Base-by-base conservation (phyloP, 2,329 filamentous ascomycete genomes). In the Neonectria faginata region DNA sequence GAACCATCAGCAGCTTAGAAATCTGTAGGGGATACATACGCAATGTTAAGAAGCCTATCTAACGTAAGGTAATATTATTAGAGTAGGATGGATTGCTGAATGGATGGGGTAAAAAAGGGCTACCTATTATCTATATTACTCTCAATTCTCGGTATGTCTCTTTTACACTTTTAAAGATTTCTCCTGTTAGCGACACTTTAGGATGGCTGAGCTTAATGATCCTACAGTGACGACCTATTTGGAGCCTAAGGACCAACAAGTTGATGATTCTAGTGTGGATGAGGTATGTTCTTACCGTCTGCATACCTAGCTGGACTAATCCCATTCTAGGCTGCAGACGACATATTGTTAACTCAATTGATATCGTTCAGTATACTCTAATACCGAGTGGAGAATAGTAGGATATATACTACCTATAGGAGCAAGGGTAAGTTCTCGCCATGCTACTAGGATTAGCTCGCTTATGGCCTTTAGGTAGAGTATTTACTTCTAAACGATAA, bases 401-500 rank as follows among this genome's bases (percentile, higher is more conserved):
- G 50, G 20, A 53, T 12, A 31, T 53, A 53, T 20, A 31, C 25
- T 20, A n/a, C 50, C 18, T 53, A 33, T n/a, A 29, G 29, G 12
- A 33, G 10, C 29, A 18, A 8, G 16, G 29, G 50, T 53, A 14
- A 20, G 50, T 53, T 31, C 50, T 33, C 29, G 27, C 11, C 12
- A n/a, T 36, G 27, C 31, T 31, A 27, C 29, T 36, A 4, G 12
- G 29, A 53, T 36, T 33, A 11, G 31, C 16, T 33, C 25, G 10
- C 50, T 53, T 5, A 53, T 18, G 12, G 18, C 50, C 16, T 53
- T n/a, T 12, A 12, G 31, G 14, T 18, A 53, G 50, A 36, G 20
- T 53, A 53, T 33, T 20, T 9, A 31, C 50, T 53, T 31, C 50
- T 29, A 53, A 53, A 39, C 27, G 50, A 53, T 29, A n/a, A 53